phyloP scores from a whole-genome alignment of 345 rosid genomes.

The Syzygium aromaticum region DNA sequence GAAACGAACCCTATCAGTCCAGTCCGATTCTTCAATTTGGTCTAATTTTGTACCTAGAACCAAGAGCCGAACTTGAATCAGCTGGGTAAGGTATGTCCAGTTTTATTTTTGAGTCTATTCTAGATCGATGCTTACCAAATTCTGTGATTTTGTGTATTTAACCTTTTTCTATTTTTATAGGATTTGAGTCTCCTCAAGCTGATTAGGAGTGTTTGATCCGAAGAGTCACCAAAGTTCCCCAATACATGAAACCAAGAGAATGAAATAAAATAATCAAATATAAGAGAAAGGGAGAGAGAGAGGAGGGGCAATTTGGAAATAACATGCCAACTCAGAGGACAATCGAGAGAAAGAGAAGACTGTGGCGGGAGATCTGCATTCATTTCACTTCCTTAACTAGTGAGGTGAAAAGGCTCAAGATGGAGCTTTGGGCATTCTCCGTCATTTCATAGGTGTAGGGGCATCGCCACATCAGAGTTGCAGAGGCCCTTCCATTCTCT shows the following conservation, averaged over 20 bases:
- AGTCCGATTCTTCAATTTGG: neutral
- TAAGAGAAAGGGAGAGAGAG: neutral
- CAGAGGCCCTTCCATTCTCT: neutral
- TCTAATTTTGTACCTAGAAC: neutral
- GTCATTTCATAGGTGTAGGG: neutral
- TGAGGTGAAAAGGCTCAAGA: neutral
- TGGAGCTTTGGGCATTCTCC: neutral
- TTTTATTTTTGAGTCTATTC: neutral
- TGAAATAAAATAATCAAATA: neutral
- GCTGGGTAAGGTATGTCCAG: accelerated
- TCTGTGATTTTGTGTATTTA: neutral
- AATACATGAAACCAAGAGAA: neutral
- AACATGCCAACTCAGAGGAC: neutral
- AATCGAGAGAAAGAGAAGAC: neutral
- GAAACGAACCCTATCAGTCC: neutral
- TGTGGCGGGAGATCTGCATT: neutral
- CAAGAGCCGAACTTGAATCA: accelerated
- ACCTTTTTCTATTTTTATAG: neutral
- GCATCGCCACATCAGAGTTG: neutral
- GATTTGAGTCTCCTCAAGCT: neutral
- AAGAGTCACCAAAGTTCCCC: neutral
- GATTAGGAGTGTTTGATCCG: neutral
- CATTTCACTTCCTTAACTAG: neutral
- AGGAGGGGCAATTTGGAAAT: neutral
- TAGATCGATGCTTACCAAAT: neutral